Conservation (phyloP, 2,329 filamentous ascomycete species). For the Zymoseptoria passerinii region DNA sequence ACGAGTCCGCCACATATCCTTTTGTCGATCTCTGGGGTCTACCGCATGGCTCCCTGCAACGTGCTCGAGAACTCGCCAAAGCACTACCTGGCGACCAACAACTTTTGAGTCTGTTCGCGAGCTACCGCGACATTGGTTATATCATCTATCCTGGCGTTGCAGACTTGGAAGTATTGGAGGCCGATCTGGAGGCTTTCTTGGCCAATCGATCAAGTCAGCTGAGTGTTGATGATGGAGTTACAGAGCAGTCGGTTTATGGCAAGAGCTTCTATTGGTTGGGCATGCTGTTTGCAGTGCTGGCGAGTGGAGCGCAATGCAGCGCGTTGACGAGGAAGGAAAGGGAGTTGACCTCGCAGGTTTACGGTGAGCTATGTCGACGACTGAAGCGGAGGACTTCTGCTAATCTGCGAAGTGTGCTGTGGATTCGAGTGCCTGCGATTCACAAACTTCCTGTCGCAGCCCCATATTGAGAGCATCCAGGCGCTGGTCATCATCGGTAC, state of each 20-base stretch:
- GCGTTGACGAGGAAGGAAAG: slow-evolving; percentile 50
- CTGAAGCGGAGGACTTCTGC: slow-evolving; percentile 3
- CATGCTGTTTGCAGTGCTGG: slow-evolving; percentile 54
- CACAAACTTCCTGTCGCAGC: slow-evolving; percentile 55
- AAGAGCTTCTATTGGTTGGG: slow-evolving; percentile 52
- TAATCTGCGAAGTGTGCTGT: slow-evolving; percentile 47
- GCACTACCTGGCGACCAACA: slow-evolving; percentile 51
- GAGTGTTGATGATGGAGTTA: slow-evolving; percentile 37
- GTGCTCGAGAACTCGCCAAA: slow-evolving; percentile 50
- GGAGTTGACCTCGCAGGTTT: slow-evolving; percentile 56
- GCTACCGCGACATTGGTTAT: slow-evolving; percentile 50
- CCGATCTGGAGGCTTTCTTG: slow-evolving; percentile 46
- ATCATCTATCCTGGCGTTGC: slow-evolving; percentile 54
- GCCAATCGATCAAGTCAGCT: slow-evolving; percentile 41
- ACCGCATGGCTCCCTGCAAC: slow-evolving; percentile 49
- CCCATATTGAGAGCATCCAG: slow-evolving; percentile 54
- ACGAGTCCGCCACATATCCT: slow-evolving; percentile 56
- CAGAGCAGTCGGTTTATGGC: slow-evolving; percentile 49
- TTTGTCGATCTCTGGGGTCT: slow-evolving; percentile 57
- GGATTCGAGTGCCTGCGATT: slow-evolving; percentile 57
- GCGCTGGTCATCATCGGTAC: slow-evolving; percentile 49
- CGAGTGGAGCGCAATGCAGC: slow-evolving; percentile 54
- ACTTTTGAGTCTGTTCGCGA: slow-evolving; percentile 50
- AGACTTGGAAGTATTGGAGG: slow-evolving; percentile 48
- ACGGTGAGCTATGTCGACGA: slow-evolving; percentile 37